These are phyloP conservation scores for Megacollybia platyphylla DNA, from an alignment of 1,284 basidiomycete species.

Conservation along the genomic window DNA sequence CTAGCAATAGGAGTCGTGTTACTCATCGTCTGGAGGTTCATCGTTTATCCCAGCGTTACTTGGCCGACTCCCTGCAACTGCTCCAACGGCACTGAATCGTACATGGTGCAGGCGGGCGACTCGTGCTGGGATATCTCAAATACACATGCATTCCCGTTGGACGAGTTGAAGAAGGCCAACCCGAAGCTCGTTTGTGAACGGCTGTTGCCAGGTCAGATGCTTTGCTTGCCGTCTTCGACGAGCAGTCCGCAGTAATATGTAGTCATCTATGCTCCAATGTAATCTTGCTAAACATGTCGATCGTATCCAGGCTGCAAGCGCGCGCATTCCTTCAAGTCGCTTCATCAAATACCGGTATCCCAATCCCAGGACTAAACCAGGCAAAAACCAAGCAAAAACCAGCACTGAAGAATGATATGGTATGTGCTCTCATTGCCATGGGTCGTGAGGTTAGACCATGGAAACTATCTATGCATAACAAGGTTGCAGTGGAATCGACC, in stretches of 20 bases:
- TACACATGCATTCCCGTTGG: conserved; percentile 36
- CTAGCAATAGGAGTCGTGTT: conserved; percentile 54
- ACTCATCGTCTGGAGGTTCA: conserved; percentile 52
- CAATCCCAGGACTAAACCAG: no score
- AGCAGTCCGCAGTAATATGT: not conserved
- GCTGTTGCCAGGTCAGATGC: conserved; percentile 42
- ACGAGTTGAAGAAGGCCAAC: conserved; percentile 42
- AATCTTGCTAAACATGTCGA: no score
- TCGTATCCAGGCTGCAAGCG: no score
- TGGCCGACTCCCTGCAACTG: conserved; percentile 22
- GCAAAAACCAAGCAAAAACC: no score
- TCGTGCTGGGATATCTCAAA: conserved; percentile 58
- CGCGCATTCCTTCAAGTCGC: no score
- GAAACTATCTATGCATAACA: no score
- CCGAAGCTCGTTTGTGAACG: conserved; percentile 39
- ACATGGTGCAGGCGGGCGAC: conserved; percentile 47
- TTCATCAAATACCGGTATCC: no score
- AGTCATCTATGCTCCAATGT: not conserved
- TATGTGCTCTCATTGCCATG: no score
- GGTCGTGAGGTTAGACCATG: no score
- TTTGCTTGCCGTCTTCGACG: conserved; percentile 36
- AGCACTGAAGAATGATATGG: no score
- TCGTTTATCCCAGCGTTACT: conserved; percentile 29
- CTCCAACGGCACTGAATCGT: conserved; percentile 31
- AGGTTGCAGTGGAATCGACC: no score